Percentiles rank a stretch among this genome's conserved stretches.
These are phyloP conservation scores for Penicillium rolfsii DNA, from an alignment of 2,329 filamentous ascomycete species.

Conservation along the genomic window DNA sequence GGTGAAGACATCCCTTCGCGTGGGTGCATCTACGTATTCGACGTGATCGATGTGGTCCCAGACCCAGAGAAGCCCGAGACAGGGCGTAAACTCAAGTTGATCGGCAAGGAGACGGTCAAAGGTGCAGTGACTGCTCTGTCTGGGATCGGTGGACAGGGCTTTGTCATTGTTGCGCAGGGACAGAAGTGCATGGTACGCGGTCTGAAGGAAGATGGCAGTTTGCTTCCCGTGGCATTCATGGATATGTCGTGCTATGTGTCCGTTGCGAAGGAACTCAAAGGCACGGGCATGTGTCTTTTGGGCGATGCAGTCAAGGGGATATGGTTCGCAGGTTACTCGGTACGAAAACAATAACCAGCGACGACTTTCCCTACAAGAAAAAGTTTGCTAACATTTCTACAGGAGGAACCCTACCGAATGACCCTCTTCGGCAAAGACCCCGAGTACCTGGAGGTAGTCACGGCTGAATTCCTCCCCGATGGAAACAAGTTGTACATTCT, in stretches of 20 bases:
- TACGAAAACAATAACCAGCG: slow-evolving; percentile 37
- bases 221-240: slow-evolving; percentile 94
- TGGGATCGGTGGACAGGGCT: slow-evolving; percentile 82
- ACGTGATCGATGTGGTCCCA: slow-evolving; percentile 88
- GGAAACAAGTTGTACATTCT: slow-evolving; percentile 81
- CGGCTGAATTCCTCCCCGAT: slow-evolving; percentile 86
- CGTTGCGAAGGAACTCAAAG: slow-evolving; percentile 78
- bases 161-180: slow-evolving; percentile 87
- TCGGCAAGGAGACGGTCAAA: slow-evolving; percentile 88
- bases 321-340: slow-evolving; percentile 93
- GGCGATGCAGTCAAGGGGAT: slow-evolving; percentile 90
- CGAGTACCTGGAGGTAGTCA: slow-evolving; percentile 74
- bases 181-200: slow-evolving; percentile 98
- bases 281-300: slow-evolving; percentile 83
- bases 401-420: slow-evolving; percentile 95
- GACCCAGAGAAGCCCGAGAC: slow-evolving; percentile 85
- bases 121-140: slow-evolving; percentile 87
- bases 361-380: neutral
- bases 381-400: slow-evolving; percentile 11
- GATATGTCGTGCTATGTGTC: slow-evolving; percentile 95
- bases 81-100: slow-evolving; percentile 78
- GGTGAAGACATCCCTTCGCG: slow-evolving; percentile 89
- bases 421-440: slow-evolving; percentile 87
- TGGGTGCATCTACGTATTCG: slow-evolving; percentile 86
- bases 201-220: slow-evolving; percentile 89